Base-by-base conservation (phyloP, 1,284 basidiomycete species). In the Gymnopus androsaceus region DNA sequence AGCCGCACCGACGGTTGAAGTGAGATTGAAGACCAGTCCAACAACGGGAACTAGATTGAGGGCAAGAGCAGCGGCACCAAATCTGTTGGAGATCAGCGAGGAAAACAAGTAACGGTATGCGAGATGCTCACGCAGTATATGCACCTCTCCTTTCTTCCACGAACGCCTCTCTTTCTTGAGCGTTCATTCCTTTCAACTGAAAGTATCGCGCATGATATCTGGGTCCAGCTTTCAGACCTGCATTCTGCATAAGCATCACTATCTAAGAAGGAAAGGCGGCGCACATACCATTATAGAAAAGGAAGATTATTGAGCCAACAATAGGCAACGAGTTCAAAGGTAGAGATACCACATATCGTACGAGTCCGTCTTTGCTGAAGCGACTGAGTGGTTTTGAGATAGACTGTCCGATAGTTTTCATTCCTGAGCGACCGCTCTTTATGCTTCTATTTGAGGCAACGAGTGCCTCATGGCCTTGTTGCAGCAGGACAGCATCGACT, bases 271-370 rank as follows among this genome's bases (percentile, higher is more conserved):
- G 12, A 19, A 33, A 28, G 27, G n/a, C 31, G 25, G 12, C 34
- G 14, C n/a, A 55, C 65, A 34, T 57, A 68, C 79, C 79, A 56
- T 82, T 82, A 64, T 76, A 77, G 17, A 81, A 57, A 41, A 84
- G 64, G 72, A 90, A 90, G 57, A 85, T 69, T 7, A 75, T 79
- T 0, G 87, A 88, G 8, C 88, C 87, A 31, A 89, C 75, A 9
- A 82, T 75, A 0, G 88, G 88, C 31, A 91, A 78, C 38, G 84
- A 72, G 69, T 89, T 90, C 42, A 87, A 72, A 12, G 84, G 85
- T 2, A 87, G 72, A 0, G 82, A 78, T 33, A 84, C 56, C 40
- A 85, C 57, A 62, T 86, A 87, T 72, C 74, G 69, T 51, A 71
- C 21, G 30, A 73, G 37, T 12, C 70, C 68, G 17, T 71, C 72